These are phyloP conservation scores for Geosiphon pyriformis DNA, from an alignment of 192 early-diverging fungal species.

Conservation along the genomic window DNA sequence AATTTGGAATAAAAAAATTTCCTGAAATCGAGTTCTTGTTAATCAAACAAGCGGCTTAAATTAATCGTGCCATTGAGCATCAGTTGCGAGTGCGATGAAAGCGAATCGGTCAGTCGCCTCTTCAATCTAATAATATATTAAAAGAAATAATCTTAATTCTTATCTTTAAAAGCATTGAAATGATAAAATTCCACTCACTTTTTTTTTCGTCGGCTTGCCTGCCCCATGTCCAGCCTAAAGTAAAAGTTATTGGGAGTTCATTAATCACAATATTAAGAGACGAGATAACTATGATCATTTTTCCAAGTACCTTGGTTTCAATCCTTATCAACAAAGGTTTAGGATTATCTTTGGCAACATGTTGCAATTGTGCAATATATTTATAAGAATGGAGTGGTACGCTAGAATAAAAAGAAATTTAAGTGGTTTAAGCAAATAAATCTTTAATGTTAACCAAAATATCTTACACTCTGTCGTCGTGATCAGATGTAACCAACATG, in stretches of 20 bases:
- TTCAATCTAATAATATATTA: constrained; percentile 36
- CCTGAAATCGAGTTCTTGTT: too few relatives aligned
- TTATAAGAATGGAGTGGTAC: constrained; percentile 66
- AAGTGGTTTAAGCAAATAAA: neutral
- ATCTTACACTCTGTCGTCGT: constrained; percentile 59
- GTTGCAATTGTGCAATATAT: constrained; percentile 56
- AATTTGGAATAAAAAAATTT: too few relatives aligned
- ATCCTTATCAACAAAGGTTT: constrained; percentile 56
- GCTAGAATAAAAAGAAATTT: too few relatives aligned
- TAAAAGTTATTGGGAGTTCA: neutral
- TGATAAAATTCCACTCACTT: constrained; percentile 15
- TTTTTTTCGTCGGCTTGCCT: constrained; percentile 59
- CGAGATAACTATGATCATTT: neutral
- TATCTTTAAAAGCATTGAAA: neutral
- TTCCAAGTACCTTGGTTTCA: constrained; percentile 45
- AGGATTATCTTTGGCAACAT: constrained; percentile 42
- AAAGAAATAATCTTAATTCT: neutral
- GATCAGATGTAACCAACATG: constrained; percentile 57
- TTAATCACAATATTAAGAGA: neutral
- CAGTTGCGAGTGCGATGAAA: constrained; percentile 47
- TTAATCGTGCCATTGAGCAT: constrained; percentile 46
- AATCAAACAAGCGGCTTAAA: too few relatives aligned
- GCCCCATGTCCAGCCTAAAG: constrained; percentile 58
- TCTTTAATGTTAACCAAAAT: neutral
- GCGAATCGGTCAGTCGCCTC: constrained; percentile 60